These are phyloP conservation scores for Sporothrix curviconia DNA, from an alignment of 2,329 filamentous ascomycete genomes.

Conservation along the genomic window DNA sequence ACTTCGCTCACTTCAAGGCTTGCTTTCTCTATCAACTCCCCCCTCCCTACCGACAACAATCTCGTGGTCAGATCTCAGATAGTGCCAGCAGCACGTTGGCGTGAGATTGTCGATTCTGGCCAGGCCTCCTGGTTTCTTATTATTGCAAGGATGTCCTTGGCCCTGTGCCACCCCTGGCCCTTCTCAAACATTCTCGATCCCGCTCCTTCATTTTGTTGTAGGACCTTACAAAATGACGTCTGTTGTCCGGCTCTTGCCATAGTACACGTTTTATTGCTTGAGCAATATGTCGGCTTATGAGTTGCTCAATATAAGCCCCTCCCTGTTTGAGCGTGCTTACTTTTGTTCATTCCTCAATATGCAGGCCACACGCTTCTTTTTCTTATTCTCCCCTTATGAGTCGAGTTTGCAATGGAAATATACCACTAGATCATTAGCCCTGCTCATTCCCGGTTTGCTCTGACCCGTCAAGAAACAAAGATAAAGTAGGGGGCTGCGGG, in stretches of 20 bases:
- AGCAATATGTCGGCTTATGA: not conserved
- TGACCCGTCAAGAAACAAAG: slow-evolving; percentile 1
- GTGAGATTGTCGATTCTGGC: too few species aligned
- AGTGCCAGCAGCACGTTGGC: too few species aligned
- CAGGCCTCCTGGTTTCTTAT: not conserved
- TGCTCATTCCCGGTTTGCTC: slow-evolving; percentile 6
- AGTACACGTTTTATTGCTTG: too few species aligned
- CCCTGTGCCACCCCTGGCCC: not conserved
- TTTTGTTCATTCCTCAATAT: too few species aligned
- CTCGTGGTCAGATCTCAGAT: too few species aligned
- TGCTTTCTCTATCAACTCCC: too few species aligned
- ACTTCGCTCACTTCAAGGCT: too few species aligned
- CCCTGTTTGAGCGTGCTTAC: too few species aligned
- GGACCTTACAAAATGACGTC: not conserved
- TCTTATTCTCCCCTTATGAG: not conserved
- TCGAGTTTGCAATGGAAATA: not conserved
- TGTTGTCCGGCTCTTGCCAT: not conserved
- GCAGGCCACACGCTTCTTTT: not conserved
- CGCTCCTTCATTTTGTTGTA: not conserved
- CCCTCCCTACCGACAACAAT: too few species aligned
- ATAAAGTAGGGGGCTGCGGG: not conserved
- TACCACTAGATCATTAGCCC: not conserved
- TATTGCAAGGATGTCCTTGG: not conserved
- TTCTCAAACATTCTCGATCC: not conserved
- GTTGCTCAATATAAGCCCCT: not conserved